Evolutionary conservation across 73 alveolate species (phyloP), one percentile per base, ranked within the genome.

Genomic region (Paramecium biaurelia): DNA sequence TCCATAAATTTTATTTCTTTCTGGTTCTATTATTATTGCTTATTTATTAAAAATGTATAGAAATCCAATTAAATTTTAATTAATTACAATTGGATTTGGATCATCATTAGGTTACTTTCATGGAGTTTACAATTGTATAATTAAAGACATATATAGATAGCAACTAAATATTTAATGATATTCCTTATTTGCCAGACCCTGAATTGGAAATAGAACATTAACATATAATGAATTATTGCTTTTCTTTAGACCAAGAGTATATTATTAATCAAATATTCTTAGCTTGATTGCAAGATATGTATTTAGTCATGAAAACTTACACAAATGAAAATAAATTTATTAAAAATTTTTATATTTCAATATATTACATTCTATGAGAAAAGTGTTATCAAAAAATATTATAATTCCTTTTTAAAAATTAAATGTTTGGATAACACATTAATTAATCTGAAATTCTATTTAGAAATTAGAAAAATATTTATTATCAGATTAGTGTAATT

Each of bases 111-210:
- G 90, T n/a, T 79, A 79, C 15, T 45, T 43, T 45, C 56, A 79
- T 43, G 90, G 90, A 21, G 70, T 79, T 23, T 79, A 42, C 34
- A 79, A 79, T 79, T 43, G 90, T 79, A 79, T 24, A 23, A 18
- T n/a, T 43, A 6, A 20, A 41, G 9, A 43, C 3, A 79, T 43
- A 38, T 35, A n/a, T 42, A 79, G 90, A 79, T 79, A 30, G 63
- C 14, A 79, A 79, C 23, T 11, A 79, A 79, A 79, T 79, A 41
- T 79, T 79, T 63, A 79, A 79, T 79, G 70, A 79, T n/a, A 79
- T 79, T 37, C 90, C 90, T 2, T 30, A 79, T 37, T 42, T 79
- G 28, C 90, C 90, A 24, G 72, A 79, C 43, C 45, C 21, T 0
- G 74, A 79, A 9, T 43, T 45, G 28, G 90, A 79, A 15, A n/a